phyloP scores from a whole-genome alignment of 495 filamentous ascomycete species.

The Talaromyces thailandensis region DNA sequence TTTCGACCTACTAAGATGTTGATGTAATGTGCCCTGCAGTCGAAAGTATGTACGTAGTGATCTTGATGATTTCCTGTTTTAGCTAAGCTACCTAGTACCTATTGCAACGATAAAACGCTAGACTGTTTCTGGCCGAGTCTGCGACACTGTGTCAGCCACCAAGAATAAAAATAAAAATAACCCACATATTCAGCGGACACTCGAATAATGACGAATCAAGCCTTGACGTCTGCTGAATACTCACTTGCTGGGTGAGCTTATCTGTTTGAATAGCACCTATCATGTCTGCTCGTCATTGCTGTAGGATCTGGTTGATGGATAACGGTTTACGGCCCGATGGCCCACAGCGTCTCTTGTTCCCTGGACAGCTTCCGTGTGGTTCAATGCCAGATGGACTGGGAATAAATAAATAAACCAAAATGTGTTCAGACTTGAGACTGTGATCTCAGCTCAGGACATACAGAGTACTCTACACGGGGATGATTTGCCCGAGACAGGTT shows the following conservation, averaged over 20 bases:
- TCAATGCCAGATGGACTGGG: not conserved
- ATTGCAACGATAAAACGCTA: not conserved
- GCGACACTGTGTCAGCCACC: not conserved
- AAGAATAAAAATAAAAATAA: not conserved
- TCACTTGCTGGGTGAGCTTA: not conserved
- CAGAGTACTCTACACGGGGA: not conserved
- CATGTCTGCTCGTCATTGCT: not conserved
- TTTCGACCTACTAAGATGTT: no score
- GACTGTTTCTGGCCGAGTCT: not conserved
- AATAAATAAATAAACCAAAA: not conserved
- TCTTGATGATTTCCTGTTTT: not conserved
- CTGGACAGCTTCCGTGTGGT: not conserved
- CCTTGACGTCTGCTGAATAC: not conserved
- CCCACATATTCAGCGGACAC: not conserved
- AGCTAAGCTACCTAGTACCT: no score
- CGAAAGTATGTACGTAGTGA: no score
- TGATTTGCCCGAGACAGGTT: not conserved
- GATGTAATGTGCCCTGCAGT: not conserved
- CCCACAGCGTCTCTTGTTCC: not conserved
- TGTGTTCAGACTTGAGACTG: not conserved
- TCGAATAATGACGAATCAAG: not conserved
- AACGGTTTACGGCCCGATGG: not conserved
- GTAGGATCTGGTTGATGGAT: not conserved
- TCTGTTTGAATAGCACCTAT: not conserved
- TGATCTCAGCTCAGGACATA: not conserved